These are phyloP conservation scores for Fusarium multiceps DNA, from an alignment of 2,329 filamentous ascomycete species.

Conservation along the genomic window DNA sequence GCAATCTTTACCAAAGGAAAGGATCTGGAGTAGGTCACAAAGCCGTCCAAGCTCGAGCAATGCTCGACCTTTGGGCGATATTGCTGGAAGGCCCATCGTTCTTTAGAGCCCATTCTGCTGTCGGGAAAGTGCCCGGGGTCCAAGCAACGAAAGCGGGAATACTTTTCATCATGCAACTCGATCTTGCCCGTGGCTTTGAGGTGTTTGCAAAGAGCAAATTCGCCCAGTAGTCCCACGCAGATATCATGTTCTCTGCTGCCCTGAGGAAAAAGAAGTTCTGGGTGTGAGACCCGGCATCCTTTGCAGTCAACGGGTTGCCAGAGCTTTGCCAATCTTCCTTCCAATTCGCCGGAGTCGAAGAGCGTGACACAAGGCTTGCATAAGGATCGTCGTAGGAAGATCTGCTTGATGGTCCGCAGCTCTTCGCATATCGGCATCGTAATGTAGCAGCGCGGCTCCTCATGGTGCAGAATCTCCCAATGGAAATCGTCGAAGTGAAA, in stretches of 20 bases:
- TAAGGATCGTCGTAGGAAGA: background rate
- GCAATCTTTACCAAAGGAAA: background rate
- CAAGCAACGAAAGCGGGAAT: rapidly evolving
- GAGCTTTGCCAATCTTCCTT: background rate
- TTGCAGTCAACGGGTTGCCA: background rate
- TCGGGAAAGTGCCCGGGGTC: background rate
- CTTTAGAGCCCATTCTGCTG: rapidly evolving
- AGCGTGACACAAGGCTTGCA: background rate
- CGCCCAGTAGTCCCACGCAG: background rate
- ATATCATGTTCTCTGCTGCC: background rate
- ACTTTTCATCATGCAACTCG: rapidly evolving
- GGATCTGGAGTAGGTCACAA: rapidly evolving
- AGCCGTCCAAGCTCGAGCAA: rapidly evolving
- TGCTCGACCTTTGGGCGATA: background rate
- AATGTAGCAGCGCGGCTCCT: background rate
- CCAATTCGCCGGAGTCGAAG: background rate
- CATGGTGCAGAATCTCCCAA: background rate
- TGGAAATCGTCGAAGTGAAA: background rate
- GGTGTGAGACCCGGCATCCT: background rate
- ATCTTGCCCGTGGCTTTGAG: background rate
- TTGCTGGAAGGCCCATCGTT: rapidly evolving
- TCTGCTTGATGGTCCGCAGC: background rate
- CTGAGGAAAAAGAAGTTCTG: slow-evolving; percentile 1
- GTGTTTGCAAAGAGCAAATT: background rate
- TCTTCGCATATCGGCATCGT: background rate